Evolutionary conservation across 78 protist species (phyloP).

Genomic region (Paulinella micropora): DNA sequence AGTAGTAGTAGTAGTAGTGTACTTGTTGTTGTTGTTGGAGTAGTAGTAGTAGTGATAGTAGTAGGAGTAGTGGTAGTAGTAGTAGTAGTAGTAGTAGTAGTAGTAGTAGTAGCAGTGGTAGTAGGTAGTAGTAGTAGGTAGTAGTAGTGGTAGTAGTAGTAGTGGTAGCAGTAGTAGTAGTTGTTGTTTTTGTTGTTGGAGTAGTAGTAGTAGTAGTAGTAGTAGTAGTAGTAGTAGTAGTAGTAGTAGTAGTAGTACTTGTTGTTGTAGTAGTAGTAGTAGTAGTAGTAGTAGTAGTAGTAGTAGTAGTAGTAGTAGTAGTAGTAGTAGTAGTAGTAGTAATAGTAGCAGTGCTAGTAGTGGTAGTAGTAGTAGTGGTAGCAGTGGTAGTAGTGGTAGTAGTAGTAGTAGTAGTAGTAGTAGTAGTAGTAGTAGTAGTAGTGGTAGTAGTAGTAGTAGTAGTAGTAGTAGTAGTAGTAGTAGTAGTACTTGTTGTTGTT

Average conservation of each 20-base stretch:
- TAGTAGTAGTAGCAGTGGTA: too few species aligned
- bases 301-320: too few species aligned
- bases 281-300: too few species aligned
- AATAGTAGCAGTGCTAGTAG: background rate
- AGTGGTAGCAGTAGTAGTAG: background rate
- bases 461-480: background rate
- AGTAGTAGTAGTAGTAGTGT: background rate
- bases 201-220: background rate
- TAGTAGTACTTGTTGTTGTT: too few species aligned
- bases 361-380: background rate
- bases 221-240: background rate
- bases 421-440: background rate
- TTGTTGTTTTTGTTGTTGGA: background rate
- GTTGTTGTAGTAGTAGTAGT: too few species aligned
- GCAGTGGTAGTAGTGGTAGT: background rate
- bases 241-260: background rate
- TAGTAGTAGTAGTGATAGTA: background rate
- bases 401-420: background rate
- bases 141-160: background rate
- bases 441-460: background rate
- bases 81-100: background rate
- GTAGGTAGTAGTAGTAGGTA: background rate
- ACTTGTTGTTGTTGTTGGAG: background rate
- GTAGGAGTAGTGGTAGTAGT: background rate
- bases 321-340: too few species aligned